Evolutionary conservation across 768 basidiomycete species (phyloP), one percentile per base, ranked within the genome.

Genomic region (Suillus fuscotomentosus): DNA sequence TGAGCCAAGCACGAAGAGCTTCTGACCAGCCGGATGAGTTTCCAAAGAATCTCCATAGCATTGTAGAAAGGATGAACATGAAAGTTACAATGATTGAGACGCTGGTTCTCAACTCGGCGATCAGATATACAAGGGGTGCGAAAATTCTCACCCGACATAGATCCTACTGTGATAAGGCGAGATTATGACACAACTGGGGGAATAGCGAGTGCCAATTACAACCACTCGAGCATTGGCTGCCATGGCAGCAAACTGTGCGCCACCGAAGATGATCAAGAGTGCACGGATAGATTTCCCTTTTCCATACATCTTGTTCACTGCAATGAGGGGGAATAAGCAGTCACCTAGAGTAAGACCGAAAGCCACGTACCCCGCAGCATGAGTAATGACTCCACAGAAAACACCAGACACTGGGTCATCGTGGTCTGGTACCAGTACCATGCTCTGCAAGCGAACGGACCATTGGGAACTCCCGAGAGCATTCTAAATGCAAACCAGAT

Each of bases 401-500:
- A 1, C 3, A 74, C 60, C 13, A 73, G 60, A 17, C 56, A 8
- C 47, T 74, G 71, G 17, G 68, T 22, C 6, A 59, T 17, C 9
- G 22, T 0, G 3, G 71, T 65, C 60, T 74, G 68, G 59, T 65
- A 73, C 1, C 3, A 5, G 27, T 64, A 68, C 72, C 72, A 73
- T 6, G 53, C 0, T 14, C 42, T 64, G 36, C 72, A 73, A 34
- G 62, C 60, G 3, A 27, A 1, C 8, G 63, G 50, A 0, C 68
- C 38, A 3, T 66, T 63, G 11, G 43, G 9, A 54, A 67, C 22
- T 0, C 65, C 70, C 10, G 62, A 20, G 20, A 60, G 61, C 67
- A 73, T 71, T 15, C 72, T 70, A 14, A 65, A 47, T 3, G 67
- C 50, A 41, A 73, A 73, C 47, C 51, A 64, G 24, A 74, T 50